Evolutionary conservation across 1,139 yeast species (phyloP).

Genomic region (Yamadazyma spencermartinsiae): DNA sequence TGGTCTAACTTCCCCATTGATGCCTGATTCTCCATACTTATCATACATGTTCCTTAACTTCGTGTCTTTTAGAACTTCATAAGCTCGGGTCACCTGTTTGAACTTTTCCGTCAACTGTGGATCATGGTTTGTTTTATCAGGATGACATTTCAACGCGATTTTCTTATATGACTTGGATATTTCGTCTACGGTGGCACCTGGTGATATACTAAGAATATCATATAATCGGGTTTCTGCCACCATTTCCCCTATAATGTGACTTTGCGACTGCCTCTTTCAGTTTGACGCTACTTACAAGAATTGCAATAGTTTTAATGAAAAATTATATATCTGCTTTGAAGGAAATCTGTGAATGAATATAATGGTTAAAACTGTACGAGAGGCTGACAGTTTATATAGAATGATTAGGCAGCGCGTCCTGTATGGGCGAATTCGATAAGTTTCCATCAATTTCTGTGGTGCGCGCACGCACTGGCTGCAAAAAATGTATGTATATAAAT

Average conservation of each 20-base stretch:
- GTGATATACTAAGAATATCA: constrained; percentile 37
- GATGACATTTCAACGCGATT: constrained; percentile 45
- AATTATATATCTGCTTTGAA: no score
- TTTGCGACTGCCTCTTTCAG: no score
- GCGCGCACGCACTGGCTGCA: neutral
- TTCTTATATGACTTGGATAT: constrained; percentile 41
- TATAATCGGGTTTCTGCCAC: constrained; percentile 29
- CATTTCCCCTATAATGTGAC: no score
- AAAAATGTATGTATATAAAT: neutral
- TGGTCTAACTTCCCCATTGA: constrained; percentile 29
- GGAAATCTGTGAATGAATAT: no score
- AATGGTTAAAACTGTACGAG: no score
- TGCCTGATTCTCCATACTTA: constrained; percentile 39
- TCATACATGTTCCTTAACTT: constrained; percentile 36
- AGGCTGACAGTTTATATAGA: neutral
- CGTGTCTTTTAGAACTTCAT: constrained; percentile 39
- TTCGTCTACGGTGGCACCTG: constrained; percentile 39
- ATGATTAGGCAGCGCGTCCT: constrained; percentile 1
- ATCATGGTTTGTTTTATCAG: constrained; percentile 49
- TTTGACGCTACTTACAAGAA: no score
- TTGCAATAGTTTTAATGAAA: no score
- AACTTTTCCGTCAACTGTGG: constrained; percentile 45
- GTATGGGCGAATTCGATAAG: neutral
- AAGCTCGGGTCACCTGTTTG: constrained; percentile 45
- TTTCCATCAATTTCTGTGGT: constrained; percentile 1